phyloP scores from a whole-genome alignment of 2,329 filamentous ascomycete species.

The Aureobasidium sp. region DNA sequence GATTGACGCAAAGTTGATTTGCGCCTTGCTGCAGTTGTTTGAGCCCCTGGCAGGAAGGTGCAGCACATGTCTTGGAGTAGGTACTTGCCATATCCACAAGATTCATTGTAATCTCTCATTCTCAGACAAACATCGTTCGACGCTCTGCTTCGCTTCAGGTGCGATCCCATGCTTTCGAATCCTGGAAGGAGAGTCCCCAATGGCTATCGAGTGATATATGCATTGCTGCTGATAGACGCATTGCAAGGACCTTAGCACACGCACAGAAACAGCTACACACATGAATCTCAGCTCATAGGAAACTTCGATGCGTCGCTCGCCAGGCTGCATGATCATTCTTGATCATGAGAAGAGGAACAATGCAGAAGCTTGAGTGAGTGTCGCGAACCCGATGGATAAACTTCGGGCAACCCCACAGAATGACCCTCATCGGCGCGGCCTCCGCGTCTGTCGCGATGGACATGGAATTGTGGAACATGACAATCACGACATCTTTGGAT shows the following conservation, averaged over 20 bases:
- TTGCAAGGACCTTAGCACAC: background rate
- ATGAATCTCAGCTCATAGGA: background rate
- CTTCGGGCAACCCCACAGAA: background rate
- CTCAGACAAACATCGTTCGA: background rate
- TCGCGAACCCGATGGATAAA: background rate
- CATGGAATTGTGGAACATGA: constrained; percentile 1
- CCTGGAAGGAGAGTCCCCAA: background rate
- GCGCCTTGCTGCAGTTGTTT: background rate
- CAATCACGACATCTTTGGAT: background rate
- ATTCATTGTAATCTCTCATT: background rate
- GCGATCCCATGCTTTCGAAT: too few species aligned
- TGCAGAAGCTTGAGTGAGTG: too few species aligned
- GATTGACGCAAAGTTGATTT: background rate
- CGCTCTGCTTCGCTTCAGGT: background rate
- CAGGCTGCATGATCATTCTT: background rate
- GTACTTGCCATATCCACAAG: background rate
- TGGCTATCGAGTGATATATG: background rate
- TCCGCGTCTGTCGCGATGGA: constrained; percentile 4
- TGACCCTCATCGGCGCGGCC: background rate
- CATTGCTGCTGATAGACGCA: background rate
- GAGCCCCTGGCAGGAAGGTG: constrained; percentile 6
- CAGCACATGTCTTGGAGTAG: background rate
- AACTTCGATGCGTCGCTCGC: background rate
- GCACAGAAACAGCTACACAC: too few species aligned
- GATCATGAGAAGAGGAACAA: too few species aligned